A percentile compares a stretch with the other conserved stretches of the same genome.
These are phyloP conservation scores for Myriangium duriaei DNA, from an alignment of 2,329 filamentous ascomycete genomes.

Conservation along the genomic window DNA sequence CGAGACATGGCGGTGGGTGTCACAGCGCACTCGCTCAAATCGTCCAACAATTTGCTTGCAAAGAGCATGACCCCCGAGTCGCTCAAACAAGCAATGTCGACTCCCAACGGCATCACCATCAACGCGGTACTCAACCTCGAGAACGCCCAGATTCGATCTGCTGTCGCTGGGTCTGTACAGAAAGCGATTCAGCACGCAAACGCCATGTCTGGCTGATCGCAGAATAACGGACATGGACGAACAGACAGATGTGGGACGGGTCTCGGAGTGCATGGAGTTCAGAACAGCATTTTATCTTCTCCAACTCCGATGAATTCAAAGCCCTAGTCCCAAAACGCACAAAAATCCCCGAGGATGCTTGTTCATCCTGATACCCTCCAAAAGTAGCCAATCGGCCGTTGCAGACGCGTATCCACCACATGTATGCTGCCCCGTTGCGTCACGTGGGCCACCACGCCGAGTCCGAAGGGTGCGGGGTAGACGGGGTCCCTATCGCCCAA, in stretches of 20 bases:
- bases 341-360: too few species aligned
- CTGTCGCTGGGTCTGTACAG: conserved; percentile 11
- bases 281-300: background rate
- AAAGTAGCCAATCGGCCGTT: too few species aligned
- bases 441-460: too few species aligned
- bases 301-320: background rate
- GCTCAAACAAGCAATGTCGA: conserved; percentile 18
- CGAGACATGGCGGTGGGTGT: conserved; percentile 14
- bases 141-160: conserved; percentile 10
- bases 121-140: conserved; percentile 16
- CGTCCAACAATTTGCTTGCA: conserved; percentile 14
- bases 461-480: too few species aligned
- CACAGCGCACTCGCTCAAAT: conserved; percentile 14
- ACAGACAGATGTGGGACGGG: too few species aligned
- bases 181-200: conserved; percentile 13
- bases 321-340: background rate
- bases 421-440: too few species aligned
- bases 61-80: conserved; percentile 17
- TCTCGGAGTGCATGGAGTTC: too few species aligned
- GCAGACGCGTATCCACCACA: too few species aligned
- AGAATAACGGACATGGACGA: too few species aligned
- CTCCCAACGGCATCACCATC: conserved; percentile 16
- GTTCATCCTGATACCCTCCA: too few species aligned
- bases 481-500: too few species aligned
- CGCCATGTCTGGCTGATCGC: conserved; percentile 10